Conservation (phyloP, 2,329 filamentous ascomycete genomes). For the Monilinia vaccinii-corymbosi region DNA sequence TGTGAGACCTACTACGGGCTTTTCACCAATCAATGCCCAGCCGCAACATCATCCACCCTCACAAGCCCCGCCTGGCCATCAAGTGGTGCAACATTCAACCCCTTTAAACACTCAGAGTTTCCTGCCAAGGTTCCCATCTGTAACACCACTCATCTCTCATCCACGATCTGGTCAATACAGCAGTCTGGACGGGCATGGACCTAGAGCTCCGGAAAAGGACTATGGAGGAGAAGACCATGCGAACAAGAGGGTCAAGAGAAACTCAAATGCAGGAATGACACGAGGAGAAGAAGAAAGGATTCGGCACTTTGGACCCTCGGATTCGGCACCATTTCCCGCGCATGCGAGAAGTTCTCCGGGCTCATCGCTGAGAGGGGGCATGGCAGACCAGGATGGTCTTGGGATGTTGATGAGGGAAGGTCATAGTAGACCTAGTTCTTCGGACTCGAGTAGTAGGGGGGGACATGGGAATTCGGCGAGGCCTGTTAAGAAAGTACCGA, state of each 20-base stretch:
- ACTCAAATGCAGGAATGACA: background rate
- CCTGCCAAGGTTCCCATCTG: background rate
- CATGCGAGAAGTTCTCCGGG: background rate
- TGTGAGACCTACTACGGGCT: slow-evolving; percentile 7
- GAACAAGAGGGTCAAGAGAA: background rate
- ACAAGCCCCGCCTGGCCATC: background rate
- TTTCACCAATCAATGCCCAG: slow-evolving; percentile 14
- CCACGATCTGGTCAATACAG: background rate
- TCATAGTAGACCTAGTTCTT: background rate
- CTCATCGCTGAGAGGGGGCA: background rate
- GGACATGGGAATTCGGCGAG: background rate
- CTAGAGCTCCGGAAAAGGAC: background rate
- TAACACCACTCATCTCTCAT: background rate
- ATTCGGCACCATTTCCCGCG: background rate
- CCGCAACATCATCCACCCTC: background rate
- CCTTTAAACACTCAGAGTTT: background rate
- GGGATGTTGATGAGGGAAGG: background rate
- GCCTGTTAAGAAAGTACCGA: slow-evolving; percentile 2
- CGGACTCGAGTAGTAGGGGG: background rate
- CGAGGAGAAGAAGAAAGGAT: background rate
- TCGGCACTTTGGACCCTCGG: background rate
- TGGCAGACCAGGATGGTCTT: too few species aligned
- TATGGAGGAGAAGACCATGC: background rate
- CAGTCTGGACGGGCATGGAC: background rate
- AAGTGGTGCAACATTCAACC: background rate